Percentiles rank a stretch among this genome's conserved stretches.
phyloP scores from a whole-genome alignment of 305 asterid genomes.

The Fraxinus floribunda region DNA sequence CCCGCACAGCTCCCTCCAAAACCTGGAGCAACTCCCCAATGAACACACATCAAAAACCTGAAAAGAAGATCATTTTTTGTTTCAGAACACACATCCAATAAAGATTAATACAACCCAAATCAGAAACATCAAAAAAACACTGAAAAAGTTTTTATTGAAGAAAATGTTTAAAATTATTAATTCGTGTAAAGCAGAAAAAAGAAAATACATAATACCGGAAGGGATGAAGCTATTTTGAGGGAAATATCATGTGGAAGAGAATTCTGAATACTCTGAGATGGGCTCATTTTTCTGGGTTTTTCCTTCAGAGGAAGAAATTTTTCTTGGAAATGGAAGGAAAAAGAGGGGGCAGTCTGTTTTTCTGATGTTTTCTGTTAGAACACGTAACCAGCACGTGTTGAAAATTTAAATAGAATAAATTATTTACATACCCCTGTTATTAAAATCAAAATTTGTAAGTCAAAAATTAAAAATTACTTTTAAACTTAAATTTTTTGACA shows the following conservation, averaged over 20 bases:
- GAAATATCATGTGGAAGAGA: slow-evolving; percentile 70
- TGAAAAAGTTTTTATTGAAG: not conserved
- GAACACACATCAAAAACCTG: slow-evolving; percentile 80
- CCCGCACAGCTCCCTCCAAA: slow-evolving; percentile 75
- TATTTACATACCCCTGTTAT: not conserved
- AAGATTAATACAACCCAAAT: slow-evolving; percentile 9
- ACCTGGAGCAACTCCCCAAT: slow-evolving; percentile 84
- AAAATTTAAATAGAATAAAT: not conserved
- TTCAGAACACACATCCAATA: slow-evolving; percentile 27
- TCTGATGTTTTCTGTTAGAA: not conserved
- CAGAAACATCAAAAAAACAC: slow-evolving; percentile 1
- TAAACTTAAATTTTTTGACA: too few relatives aligned
- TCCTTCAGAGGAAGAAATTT: not conserved
- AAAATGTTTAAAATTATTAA: not conserved
- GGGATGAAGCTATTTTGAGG: slow-evolving; percentile 68
- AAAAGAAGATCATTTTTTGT: slow-evolving; percentile 17
- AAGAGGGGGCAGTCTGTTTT: not conserved
- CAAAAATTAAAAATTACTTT: too few relatives aligned
- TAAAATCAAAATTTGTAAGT: too few relatives aligned
- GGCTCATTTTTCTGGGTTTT: slow-evolving; percentile 30
- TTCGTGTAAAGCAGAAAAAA: not conserved
- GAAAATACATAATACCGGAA: slow-evolving; percentile 42
- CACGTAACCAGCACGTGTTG: not conserved
- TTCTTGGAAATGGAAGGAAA: slow-evolving; percentile 4
- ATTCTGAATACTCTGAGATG: slow-evolving; percentile 35